A percentile compares a stretch with the other conserved stretches of the same genome.
phyloP scores from a whole-genome alignment of 257 asterid species.

The Plectranthus barbatus region DNA sequence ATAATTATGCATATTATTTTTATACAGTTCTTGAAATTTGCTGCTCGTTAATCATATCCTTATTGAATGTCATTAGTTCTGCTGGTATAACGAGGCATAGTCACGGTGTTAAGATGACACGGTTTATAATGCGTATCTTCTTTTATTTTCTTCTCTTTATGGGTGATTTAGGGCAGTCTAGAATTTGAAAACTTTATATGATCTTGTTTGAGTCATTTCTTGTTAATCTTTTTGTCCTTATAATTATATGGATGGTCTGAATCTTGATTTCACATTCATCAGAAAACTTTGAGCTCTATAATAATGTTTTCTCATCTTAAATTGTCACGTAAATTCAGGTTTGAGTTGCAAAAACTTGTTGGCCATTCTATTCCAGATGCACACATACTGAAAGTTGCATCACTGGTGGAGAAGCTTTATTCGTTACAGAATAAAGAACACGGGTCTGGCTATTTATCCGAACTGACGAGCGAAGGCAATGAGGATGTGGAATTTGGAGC shows the following conservation, averaged over 20 bases:
- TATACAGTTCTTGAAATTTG: neutral
- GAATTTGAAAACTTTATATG: neutral
- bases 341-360: constrained; percentile 66
- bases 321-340: constrained; percentile 34
- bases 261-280: neutral
- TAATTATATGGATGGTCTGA: neutral
- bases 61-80: neutral
- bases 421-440: constrained; percentile 42
- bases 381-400: constrained; percentile 45
- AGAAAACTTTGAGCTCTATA: neutral
- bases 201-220: neutral
- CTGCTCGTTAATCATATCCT: neutral
- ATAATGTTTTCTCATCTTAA: neutral
- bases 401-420: constrained; percentile 55
- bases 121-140: neutral
- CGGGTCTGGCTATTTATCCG: constrained; percentile 25
- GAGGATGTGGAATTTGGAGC: constrained; percentile 80
- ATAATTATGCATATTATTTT: neutral
- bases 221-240: neutral
- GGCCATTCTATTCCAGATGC: constrained; percentile 52
- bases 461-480: constrained; percentile 27
- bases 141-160: no score
- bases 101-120: neutral
- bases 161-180: neutral
- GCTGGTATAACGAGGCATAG: neutral